Evolutionary conservation across 2,329 filamentous ascomycete genomes (phyloP), one percentile per base, ranked within the genome.

Genomic region (Trichothecium sympodiale): DNA sequence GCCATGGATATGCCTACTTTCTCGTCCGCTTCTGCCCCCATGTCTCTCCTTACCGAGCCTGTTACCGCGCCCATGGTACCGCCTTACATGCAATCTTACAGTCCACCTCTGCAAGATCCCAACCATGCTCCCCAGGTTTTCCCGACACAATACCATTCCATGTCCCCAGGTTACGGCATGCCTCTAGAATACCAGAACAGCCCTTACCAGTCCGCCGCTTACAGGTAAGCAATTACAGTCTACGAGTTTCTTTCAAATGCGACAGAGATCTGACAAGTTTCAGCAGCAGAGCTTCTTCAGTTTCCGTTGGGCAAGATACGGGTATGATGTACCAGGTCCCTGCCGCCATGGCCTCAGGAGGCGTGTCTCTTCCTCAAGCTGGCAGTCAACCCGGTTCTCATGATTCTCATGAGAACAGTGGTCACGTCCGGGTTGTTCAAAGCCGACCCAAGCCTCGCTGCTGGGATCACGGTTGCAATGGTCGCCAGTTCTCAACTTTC

Each of bases 401-500:
- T 13, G 35, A 30, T 16, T 31, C 28, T 33, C 38, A 14, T 13
- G 35, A 30, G 29, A 31, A 61, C 42, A 55, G 57, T 27, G 54
- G 63, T 30, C 64, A 76, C 44, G 77, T 84, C 28, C 71, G 83
- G 40, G 75, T 87, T 13, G 69, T 87, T 14, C 80, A 83, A 55
- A 79, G 77, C 47, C 74, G 83, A 44, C 86, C 86, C n/a, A 94
- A 94, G 61, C 87, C 88, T 31, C 86, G 94, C 55, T 95, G 89
- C 59, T 96, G 85, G 84, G 89, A 95, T 41, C 89, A 96, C 52
- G 89, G 88, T 9, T 96, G 89, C 66, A 94, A 95, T 50, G 89
- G 89, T 15, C 79, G 88, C 20, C 84, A 94, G 51, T 96, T 96
- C 53, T 94, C 86, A 14, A 95, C 89, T 4, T 95, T 95, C 55